These are phyloP conservation scores for Hyaloscypha finlandica DNA, from an alignment of 495 filamentous ascomycete species.

Conservation along the genomic window DNA sequence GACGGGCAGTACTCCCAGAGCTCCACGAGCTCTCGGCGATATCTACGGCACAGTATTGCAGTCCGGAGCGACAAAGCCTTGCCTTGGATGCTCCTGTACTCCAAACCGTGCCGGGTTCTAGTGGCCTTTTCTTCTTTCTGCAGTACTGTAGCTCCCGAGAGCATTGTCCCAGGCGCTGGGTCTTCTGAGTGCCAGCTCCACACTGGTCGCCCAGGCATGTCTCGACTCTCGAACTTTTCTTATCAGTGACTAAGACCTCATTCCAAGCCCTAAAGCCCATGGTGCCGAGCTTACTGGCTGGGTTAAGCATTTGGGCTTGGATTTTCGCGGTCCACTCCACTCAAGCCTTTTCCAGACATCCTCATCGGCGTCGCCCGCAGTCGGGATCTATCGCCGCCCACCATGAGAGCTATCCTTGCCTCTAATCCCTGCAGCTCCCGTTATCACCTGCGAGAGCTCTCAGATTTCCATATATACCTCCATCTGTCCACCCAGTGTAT, in stretches of 20 bases:
- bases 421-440: constrained; percentile 13
- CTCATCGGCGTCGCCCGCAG: constrained; percentile 27
- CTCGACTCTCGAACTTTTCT: constrained; percentile 7
- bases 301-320: background rate
- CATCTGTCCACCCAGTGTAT: background rate
- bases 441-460: constrained; percentile 7
- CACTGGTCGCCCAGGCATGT: constrained; percentile 2
- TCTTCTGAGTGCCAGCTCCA: background rate
- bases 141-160: constrained; percentile 4
- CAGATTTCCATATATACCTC: constrained; percentile 11
- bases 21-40: background rate
- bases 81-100: background rate
- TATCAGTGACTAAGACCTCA: constrained; percentile 29
- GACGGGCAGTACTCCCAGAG: background rate
- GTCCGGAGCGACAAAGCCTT: background rate
- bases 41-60: background rate
- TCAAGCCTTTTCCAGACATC: background rate
- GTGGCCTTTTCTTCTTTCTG: background rate
- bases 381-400: constrained; percentile 22
- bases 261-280: constrained; percentile 12
- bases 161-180: background rate
- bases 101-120: background rate
- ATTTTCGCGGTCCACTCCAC: constrained; percentile 25
- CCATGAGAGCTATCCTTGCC: constrained; percentile 19
- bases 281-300: constrained; percentile 11